phyloP scores from a whole-genome alignment of 2,329 filamentous ascomycete genomes.

The Aspergillus ustus region DNA sequence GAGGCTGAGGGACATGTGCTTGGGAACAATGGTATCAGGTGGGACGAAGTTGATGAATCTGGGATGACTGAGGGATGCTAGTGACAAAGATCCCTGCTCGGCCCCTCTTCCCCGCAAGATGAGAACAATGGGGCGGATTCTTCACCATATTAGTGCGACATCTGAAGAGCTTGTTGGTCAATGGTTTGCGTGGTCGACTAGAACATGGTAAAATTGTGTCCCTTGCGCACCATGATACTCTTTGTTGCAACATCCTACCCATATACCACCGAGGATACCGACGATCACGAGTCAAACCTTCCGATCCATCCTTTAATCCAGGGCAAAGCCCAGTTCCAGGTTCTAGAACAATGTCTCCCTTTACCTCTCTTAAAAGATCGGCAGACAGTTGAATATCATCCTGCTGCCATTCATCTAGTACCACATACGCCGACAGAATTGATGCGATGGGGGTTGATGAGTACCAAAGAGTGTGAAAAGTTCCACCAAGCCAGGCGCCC shows the following conservation, averaged over 20 bases:
- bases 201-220: background rate
- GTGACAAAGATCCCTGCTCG: background rate
- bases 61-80: background rate
- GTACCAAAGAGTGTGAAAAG: background rate
- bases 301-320: background rate
- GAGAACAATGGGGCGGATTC: constrained; percentile 1
- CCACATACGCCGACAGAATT: background rate
- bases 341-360: background rate
- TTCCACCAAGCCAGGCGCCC: background rate
- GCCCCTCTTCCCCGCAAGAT: constrained; percentile 13
- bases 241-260: background rate
- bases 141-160: constrained; percentile 6
- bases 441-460: background rate
- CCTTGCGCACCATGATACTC: background rate
- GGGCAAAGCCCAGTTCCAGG: background rate
- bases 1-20: constrained; percentile 9
- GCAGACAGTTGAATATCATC: background rate
- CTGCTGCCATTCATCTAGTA: too few relatives aligned
- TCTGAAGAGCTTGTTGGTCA: background rate
- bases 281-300: background rate
- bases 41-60: background rate
- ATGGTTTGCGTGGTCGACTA: background rate
- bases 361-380: background rate
- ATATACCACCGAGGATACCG: background rate
- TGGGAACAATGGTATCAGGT: background rate